Base-by-base conservation (phyloP, 177 flowering plant genomes). In the Vitis hybrid region DNA sequence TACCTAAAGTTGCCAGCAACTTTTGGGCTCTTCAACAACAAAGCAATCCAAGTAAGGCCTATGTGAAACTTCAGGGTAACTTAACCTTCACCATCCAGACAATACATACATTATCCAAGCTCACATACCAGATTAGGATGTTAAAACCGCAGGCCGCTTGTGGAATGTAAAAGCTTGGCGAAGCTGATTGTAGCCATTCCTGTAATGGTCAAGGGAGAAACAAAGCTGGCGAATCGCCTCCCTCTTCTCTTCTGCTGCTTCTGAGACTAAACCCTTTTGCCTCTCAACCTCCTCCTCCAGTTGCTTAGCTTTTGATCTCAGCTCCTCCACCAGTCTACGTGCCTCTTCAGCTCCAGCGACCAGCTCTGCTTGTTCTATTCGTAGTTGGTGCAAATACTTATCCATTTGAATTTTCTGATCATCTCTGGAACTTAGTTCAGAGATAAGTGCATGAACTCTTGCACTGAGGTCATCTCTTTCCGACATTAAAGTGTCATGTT, bases 191-290 rank as follows among this genome's bases (percentile, higher is more conserved):
- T 90, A 90, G 9, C 84, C 82, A 65, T 77, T 77, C 62, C 89
- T 77, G 55, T 87, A 91, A 73, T 91, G 91, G 73, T 93, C 97
- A 0, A 93, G 69, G 1, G 97, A 87, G 82, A 85, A 82, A 67
- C 98, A 93, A 7, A 93, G 82, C 80, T 93, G 97, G 65, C 97
- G 56, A 59, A 93, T 93, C 0, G 83, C 98, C 74, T 91, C 98
- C n/a, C 97, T 56, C 72, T 91, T 93, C 74, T 78, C 87, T 68
- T 93, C 97, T 1, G 88, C 93, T 58, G 82, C 81, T 56, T 93
- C 91, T 7, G 66, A 9, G n/a, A 89, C 85, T 19, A 71, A 52
- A 14, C 52, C 72, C 50, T 73, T 82, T 55, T 84, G 91, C 74
- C 56, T 76, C 78, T 83, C 88, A 17, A 86, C 82, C 70, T 84